Conservation (phyloP, 345 rosid genomes). For the Excoecaria agallocha region DNA sequence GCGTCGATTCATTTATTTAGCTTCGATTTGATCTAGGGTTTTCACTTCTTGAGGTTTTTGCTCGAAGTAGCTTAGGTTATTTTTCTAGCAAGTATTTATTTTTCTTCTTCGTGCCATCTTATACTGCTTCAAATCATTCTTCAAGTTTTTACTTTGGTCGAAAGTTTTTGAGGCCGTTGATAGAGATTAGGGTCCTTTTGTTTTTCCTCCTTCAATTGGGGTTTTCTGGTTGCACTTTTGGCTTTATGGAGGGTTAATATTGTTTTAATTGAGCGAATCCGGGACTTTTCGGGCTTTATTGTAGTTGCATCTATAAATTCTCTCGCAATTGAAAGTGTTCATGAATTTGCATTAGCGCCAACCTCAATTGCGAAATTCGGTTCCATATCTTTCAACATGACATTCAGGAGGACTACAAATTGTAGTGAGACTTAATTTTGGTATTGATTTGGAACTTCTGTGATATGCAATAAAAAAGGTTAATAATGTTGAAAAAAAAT, state of each 20-base stretch:
- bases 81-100: slow-evolving; percentile 10
- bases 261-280: background rate
- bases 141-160: background rate
- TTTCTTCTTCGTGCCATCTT: background rate
- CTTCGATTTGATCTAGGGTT: slow-evolving; percentile 34
- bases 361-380: background rate
- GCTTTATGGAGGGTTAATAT: background rate
- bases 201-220: background rate
- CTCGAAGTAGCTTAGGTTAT: slow-evolving; percentile 11
- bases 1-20: slow-evolving; percentile 19
- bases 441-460: background rate
- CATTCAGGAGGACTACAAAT: background rate
- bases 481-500: background rate
- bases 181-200: background rate
- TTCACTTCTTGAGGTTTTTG: background rate
- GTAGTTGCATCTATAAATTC: background rate
- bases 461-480: background rate
- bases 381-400: background rate
- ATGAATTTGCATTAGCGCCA: background rate
- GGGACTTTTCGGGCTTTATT: background rate
- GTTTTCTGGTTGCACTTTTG: background rate
- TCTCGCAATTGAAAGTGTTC: background rate
- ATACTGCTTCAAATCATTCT: background rate
- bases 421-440: background rate
- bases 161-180: background rate